Evolutionary conservation across 495 filamentous ascomycete genomes (phyloP).

Genomic region (Aspergillus campestris): DNA sequence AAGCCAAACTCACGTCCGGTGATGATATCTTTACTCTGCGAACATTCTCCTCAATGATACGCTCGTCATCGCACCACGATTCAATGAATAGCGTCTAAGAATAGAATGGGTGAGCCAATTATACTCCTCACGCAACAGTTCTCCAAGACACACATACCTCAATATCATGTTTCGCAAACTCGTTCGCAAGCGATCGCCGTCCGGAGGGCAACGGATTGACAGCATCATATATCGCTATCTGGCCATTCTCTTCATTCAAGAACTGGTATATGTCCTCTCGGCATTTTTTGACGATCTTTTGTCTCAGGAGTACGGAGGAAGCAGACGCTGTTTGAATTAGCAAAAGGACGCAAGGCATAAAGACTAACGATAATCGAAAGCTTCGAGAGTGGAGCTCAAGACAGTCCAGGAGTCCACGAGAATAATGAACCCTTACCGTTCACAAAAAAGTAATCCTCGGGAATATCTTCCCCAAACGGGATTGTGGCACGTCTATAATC

Average conservation of each 20-base stretch:
- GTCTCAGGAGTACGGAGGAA: conserved; percentile 75
- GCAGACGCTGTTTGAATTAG: conserved; percentile 53
- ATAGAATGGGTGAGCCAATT: conserved; percentile 4
- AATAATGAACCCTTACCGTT: conserved; percentile 48
- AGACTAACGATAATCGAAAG: not conserved
- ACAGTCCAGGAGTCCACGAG: not conserved
- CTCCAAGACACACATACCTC: conserved; percentile 45
- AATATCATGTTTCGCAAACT: conserved; percentile 93
- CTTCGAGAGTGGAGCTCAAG: too few species aligned
- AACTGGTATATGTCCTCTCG: conserved; percentile 95
- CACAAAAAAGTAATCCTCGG: conserved; percentile 95
- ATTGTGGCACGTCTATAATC: conserved; percentile 93
- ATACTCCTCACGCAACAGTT: too few species aligned
- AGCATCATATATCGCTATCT: conserved; percentile 97
- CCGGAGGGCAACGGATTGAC: conserved; percentile 87
- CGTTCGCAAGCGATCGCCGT: conserved; percentile 81
- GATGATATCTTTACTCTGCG: conserved; percentile 95
- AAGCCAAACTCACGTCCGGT: conserved; percentile 61
- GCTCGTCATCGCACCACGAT: conserved; percentile 85
- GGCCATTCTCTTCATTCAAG: conserved; percentile 92
- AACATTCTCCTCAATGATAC: conserved; percentile 95
- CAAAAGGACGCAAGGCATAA: not conserved
- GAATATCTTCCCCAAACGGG: conserved; percentile 76
- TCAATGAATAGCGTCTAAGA: conserved; percentile 87
- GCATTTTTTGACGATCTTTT: conserved; percentile 96